These are phyloP conservation scores for Tolypocladium capitatum DNA, from an alignment of 2,329 filamentous ascomycete species.

Conservation along the genomic window DNA sequence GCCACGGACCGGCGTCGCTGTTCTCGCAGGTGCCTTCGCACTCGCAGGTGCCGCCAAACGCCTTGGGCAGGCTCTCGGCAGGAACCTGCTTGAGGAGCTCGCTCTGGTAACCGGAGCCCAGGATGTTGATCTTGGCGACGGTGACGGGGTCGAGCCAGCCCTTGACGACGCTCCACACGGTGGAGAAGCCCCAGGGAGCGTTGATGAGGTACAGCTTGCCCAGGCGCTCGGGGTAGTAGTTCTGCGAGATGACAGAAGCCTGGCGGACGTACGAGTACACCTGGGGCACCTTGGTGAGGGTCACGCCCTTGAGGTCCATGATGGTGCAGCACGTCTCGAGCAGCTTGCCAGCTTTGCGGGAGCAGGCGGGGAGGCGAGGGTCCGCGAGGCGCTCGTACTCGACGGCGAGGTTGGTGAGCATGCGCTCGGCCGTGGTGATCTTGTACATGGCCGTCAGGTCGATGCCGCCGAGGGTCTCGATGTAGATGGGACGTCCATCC, in stretches of 20 bases:
- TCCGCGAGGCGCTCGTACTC: conserved; percentile 97
- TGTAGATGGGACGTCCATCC: conserved; percentile 95
- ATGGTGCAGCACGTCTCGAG: conserved; percentile 97
- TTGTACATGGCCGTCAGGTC: conserved; percentile 83
- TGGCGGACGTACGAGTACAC: conserved; percentile 82
- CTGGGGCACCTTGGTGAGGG: conserved; percentile 63
- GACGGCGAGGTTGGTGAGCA: conserved; percentile 90
- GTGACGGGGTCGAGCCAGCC: conserved; percentile 94
- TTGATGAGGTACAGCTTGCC: conserved; percentile 98
- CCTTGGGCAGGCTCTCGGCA: conserved; percentile 75
- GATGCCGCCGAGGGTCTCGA: conserved; percentile 89
- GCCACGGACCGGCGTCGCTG: conserved; percentile 87
- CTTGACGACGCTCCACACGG: conserved; percentile 77
- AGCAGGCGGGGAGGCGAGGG: conserved; percentile 87
- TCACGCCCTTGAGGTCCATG: conserved; percentile 95
- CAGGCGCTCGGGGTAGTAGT: conserved; percentile 97
- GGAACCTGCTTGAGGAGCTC: conserved; percentile 78
- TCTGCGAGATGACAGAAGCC: conserved; percentile 83
- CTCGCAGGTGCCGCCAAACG: conserved; percentile 72
- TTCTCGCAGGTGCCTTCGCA: conserved; percentile 74
- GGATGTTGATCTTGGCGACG: conserved; percentile 86
- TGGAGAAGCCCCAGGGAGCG: conserved; percentile 87
- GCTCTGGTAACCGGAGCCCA: conserved; percentile 68
- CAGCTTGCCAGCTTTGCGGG: conserved; percentile 75
- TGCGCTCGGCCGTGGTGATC: conserved; percentile 83